phyloP scores from a whole-genome alignment of 83 land plant species.

The Picea mariana region DNA sequence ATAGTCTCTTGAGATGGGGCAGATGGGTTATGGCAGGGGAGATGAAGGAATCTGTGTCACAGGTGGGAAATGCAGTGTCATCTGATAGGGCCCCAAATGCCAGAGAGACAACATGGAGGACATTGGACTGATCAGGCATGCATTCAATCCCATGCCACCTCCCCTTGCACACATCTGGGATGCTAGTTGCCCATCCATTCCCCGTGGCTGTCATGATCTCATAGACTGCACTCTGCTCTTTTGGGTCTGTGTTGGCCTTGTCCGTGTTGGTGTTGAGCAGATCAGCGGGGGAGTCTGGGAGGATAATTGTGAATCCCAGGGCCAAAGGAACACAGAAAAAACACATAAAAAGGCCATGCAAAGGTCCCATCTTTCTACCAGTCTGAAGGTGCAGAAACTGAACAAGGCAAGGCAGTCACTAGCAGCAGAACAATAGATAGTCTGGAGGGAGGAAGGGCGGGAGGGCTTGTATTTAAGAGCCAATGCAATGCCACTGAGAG shows the following conservation, averaged over 20 bases:
- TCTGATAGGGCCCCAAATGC: slow-evolving; percentile 84
- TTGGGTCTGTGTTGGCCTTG: slow-evolving; percentile 45
- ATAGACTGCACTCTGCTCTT: slow-evolving; percentile 60
- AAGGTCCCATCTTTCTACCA: too few species aligned
- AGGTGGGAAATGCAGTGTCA: slow-evolving; percentile 89
- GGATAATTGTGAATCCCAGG: too few species aligned
- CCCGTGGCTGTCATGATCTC: slow-evolving; percentile 73
- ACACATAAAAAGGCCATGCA: too few species aligned
- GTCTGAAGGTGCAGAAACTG: too few species aligned
- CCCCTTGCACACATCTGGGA: slow-evolving; percentile 75
- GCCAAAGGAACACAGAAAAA: too few species aligned
- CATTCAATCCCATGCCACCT: slow-evolving; percentile 92
- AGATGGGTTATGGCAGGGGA: slow-evolving; percentile 62
- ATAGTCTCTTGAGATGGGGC: slow-evolving; percentile 56
- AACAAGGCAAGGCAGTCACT: too few species aligned
- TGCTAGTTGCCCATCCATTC: slow-evolving; percentile 56
- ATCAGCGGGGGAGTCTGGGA: slow-evolving; percentile 22
- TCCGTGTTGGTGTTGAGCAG: slow-evolving; percentile 35
- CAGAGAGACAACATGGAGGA: slow-evolving; percentile 74
- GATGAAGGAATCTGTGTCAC: slow-evolving; percentile 44
- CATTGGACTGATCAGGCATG: slow-evolving; percentile 58
- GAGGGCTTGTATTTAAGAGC: too few species aligned
- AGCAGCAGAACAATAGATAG: too few species aligned
- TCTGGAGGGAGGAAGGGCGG: too few species aligned
- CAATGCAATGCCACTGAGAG: too few species aligned